Evolutionary conservation across 371 early-diverging fungal species (phyloP), one percentile per base, ranked within the genome.

Genomic region (Thermomucor indicae-seudaticae): DNA sequence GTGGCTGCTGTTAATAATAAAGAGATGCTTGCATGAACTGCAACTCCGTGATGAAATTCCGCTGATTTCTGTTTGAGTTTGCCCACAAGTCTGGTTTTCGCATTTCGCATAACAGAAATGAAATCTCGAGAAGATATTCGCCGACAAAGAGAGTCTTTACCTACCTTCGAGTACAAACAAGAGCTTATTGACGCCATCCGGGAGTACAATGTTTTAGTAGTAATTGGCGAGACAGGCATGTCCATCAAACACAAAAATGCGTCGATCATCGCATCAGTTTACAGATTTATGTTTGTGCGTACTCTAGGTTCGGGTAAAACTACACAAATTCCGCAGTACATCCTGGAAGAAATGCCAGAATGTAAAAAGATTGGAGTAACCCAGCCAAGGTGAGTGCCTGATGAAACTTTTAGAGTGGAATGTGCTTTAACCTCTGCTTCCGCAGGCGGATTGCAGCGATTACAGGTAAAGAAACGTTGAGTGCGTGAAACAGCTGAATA

Each of bases 271-370:
- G 19, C 14, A 14, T n/a, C 28, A 24, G 25, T 49, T 34, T 29
- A 27, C 17, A 19, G 27, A 29, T 38, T 22, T 17, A 2, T 39
- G 14, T 37, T 10, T 38, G 55, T 39, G n/a, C 10, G 14, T 12
- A n/a, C 20, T 43, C 8, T 28, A 78, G 93, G 96, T 29, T 84
- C 86, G 22, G 95, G 97, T 24, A 96, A 96, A 64, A 93, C 93
- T 2, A 96, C 95, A 1, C 94, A 94, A 57, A 81, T 95, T 19
- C 93, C 95, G 14, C 93, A 96, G 58, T 96, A 91, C 67, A 65
- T 92, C 22, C 62, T 86, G 24, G 91, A 91, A 60, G 55, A 62
- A 22, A 48, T 79, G 23, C 70, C 78, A 7, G 74, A 77, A 10
- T 42, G 75, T 24, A 70, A 81, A 56, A 68, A 60, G 39, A 78